Evolutionary conservation across 2,329 filamentous ascomycete species (phyloP), one percentile per base, ranked within the genome.

Genomic region (Botrytis pseudocinerea): DNA sequence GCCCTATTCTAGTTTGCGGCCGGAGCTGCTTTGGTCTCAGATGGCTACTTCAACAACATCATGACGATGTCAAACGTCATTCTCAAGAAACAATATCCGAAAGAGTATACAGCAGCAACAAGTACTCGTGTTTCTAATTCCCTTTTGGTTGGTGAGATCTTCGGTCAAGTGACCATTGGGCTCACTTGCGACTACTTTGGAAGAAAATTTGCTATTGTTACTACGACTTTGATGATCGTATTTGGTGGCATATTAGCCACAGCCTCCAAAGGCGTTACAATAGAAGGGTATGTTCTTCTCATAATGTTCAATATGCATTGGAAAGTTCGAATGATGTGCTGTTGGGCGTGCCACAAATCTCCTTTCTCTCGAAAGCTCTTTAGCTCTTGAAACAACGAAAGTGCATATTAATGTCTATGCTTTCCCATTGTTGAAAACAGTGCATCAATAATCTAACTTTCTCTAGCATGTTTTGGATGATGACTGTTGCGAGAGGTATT

Each of bases 381-480:
- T 16, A 9, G 32, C 8, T 12, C 28, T 63, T 18, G 25, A 20
- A 44, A 63, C 38, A n/a, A 28, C 12, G 2, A 18, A 28, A 54
- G 14, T 18, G 25, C n/a, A 54, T 6, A 16, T 54, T 6, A 57
- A 57, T 8, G 1, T 28, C 51, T 57, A 57, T 18, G 18, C n/a
- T 18, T 57, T 28, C 6, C 14, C 5, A 22, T 25, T 16, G 25
- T 2, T 16, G 28, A 48, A 18, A 16, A n/a, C 6, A 1, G 18
- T 35, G 25, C 16, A 54, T 3, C 1, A 44, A 25, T 14, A n/a
- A 35, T 20, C 66, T 71, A 42, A 74, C 35, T 35, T 16, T 40
- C 20, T 22, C 8, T 44, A 75, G 84, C 73, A 87, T 87, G 84
- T 85, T 86, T 72, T 87, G 85, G 85, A 87, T 87, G 82, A 80